phyloP scores from a whole-genome alignment of 371 early-diverging fungal genomes.

The Mortierella sp. region DNA sequence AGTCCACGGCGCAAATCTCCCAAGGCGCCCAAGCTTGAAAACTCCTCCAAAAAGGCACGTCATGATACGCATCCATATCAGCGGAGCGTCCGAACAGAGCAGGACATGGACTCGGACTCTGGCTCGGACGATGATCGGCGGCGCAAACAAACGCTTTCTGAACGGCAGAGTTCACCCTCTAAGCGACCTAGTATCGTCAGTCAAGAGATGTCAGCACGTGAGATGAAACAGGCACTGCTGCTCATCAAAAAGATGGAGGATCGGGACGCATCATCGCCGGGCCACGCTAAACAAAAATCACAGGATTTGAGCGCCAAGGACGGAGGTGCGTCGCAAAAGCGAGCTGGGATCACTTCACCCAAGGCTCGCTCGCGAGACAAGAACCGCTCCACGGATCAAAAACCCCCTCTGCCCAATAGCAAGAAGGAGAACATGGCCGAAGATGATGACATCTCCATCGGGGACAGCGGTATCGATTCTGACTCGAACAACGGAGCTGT shows the following conservation, averaged over 20 bases:
- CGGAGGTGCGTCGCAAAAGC: background rate
- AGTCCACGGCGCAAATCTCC: slow-evolving; percentile 31
- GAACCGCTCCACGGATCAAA: slow-evolving; percentile 1
- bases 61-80: slow-evolving; percentile 18
- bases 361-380: slow-evolving; percentile 27
- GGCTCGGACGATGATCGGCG: slow-evolving; percentile 42
- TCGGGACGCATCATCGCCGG: slow-evolving; percentile 21
- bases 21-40: slow-evolving; percentile 23
- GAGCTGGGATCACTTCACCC: slow-evolving; percentile 9
- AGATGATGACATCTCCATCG: slow-evolving; percentile 44
- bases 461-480: slow-evolving; percentile 50
- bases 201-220: slow-evolving; percentile 38
- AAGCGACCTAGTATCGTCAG: slow-evolving; percentile 11
- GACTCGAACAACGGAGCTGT: slow-evolving; percentile 37
- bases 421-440: slow-evolving; percentile 10
- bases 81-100: slow-evolving; percentile 7
- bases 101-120: slow-evolving; percentile 28
- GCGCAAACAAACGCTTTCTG: slow-evolving; percentile 27
- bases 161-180: slow-evolving; percentile 23
- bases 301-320: slow-evolving; percentile 8
- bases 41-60: slow-evolving; percentile 37
- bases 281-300: slow-evolving; percentile 16
- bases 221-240: slow-evolving; percentile 42
- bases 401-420: background rate
- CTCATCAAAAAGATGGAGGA: slow-evolving; percentile 48